Percentiles rank a stretch among this genome's conserved stretches.
phyloP scores from a whole-genome alignment of 768 basidiomycete genomes.

The Kwoniella sp. region DNA sequence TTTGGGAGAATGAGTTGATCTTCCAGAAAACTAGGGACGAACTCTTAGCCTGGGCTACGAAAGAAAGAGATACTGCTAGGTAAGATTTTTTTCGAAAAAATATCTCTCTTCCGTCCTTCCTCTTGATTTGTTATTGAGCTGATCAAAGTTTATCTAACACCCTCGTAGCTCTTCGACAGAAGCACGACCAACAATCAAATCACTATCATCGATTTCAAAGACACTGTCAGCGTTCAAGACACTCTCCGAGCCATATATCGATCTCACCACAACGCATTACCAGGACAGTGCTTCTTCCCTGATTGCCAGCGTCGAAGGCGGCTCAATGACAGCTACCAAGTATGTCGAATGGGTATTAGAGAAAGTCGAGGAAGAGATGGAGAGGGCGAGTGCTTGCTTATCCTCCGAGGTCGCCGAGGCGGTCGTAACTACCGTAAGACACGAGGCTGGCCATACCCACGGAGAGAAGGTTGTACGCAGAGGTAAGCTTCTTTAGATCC shows the following conservation, averaged over 20 bases:
- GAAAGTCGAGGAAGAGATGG: constrained; percentile 42
- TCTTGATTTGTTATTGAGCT: neutral
- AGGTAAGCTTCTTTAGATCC: constrained; percentile 29
- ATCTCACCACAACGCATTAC: constrained; percentile 23
- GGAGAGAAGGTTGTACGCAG: constrained; percentile 28
- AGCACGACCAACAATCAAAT: constrained; percentile 21
- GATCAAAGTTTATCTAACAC: neutral
- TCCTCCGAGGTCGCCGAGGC: constrained; percentile 24
- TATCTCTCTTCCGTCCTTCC: too few species aligned
- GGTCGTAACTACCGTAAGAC: constrained; percentile 30
- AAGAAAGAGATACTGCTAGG: constrained; percentile 27
- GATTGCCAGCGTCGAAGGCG: constrained; percentile 16
- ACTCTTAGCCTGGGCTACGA: constrained; percentile 35
- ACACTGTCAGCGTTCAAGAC: constrained; percentile 21
- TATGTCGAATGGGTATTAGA: constrained; percentile 47
- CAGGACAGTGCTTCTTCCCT: neutral
- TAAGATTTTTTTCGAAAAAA: constrained; percentile 15
- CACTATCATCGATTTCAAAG: constrained; percentile 23
- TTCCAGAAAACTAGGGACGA: constrained; percentile 40
- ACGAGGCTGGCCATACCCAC: constrained; percentile 27
- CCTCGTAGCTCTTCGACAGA: constrained; percentile 13
- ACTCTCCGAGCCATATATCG: constrained; percentile 29
- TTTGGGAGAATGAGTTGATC: constrained; percentile 46
- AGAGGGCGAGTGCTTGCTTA: constrained; percentile 28
- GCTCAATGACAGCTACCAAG: constrained; percentile 22